phyloP scores from a whole-genome alignment of 2,329 filamentous ascomycete species.

The Venturia aucupariae region DNA sequence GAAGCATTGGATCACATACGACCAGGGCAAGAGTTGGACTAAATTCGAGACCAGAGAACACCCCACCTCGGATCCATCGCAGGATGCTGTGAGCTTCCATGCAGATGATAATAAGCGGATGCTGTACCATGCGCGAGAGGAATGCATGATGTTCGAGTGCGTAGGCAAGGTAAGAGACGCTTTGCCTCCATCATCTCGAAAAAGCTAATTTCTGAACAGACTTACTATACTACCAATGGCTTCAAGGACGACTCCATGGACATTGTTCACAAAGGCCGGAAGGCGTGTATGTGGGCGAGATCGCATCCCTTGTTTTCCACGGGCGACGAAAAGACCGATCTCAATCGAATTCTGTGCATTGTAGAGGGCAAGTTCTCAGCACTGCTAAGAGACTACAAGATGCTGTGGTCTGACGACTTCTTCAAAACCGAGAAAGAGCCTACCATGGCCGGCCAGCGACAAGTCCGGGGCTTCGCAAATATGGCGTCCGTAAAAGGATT shows the following conservation, averaged over 20 bases:
- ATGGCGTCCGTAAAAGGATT: slow-evolving; percentile 79
- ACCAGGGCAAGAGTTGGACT: slow-evolving; percentile 74
- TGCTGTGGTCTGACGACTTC: slow-evolving; percentile 80
- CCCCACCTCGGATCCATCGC: slow-evolving; percentile 44
- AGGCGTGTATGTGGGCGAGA: slow-evolving; percentile 83
- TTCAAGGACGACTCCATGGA: slow-evolving; percentile 58
- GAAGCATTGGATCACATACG: slow-evolving; percentile 72
- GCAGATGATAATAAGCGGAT: slow-evolving; percentile 75
- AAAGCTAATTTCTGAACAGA: slow-evolving; percentile 20
- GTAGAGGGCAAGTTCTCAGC: slow-evolving; percentile 63
- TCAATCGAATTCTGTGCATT: slow-evolving; percentile 70
- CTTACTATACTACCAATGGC: slow-evolving; percentile 73
- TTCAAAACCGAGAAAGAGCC: slow-evolving; percentile 56
- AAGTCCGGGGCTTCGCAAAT: slow-evolving; percentile 71
- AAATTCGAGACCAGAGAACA: slow-evolving; percentile 54
- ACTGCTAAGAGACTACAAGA: slow-evolving; percentile 62
- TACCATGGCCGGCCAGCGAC: slow-evolving; percentile 61
- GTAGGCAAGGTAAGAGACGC: slow-evolving; percentile 52
- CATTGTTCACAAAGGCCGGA: slow-evolving; percentile 56
- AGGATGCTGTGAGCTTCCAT: slow-evolving; percentile 63
- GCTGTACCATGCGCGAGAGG: slow-evolving; percentile 55
- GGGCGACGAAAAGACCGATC: slow-evolving; percentile 55
- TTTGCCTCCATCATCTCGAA: slow-evolving; percentile 27
- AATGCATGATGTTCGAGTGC: slow-evolving; percentile 31
- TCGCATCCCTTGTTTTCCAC: slow-evolving; percentile 63